Conservation (phyloP, 768 basidiomycete species). For the Boletus reticulatus region DNA sequence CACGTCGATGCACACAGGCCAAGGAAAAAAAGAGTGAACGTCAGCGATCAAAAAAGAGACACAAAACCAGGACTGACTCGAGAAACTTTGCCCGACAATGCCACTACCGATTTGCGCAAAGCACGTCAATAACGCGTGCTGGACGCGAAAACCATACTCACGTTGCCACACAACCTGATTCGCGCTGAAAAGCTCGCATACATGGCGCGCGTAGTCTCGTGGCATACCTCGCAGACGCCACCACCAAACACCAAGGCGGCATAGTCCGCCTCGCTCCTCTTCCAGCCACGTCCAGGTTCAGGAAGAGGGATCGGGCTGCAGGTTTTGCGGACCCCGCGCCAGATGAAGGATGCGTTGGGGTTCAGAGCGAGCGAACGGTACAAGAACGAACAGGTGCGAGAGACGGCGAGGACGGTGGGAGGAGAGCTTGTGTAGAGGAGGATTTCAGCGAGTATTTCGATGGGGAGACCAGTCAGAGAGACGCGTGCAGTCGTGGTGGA, state of each 20-base stretch:
- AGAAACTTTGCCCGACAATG: constrained; percentile 16
- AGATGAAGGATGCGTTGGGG: constrained; percentile 50
- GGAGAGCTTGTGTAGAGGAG: constrained; percentile 52
- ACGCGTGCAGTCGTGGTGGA: neutral
- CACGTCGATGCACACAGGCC: neutral
- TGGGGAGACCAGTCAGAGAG: constrained; percentile 39
- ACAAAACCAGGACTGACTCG: constrained; percentile 11
- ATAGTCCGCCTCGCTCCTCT: constrained; percentile 50
- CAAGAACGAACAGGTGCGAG: constrained; percentile 56
- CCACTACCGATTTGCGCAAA: constrained; percentile 8
- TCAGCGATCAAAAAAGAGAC: neutral
- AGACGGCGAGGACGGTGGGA: constrained; percentile 55
- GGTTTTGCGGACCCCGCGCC: constrained; percentile 49
- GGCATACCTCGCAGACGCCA: constrained; percentile 59
- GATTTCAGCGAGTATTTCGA: constrained; percentile 66
- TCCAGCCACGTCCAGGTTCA: constrained; percentile 39
- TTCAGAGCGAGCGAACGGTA: constrained; percentile 47
- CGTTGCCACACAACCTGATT: constrained; percentile 44
- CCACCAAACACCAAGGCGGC: constrained; percentile 63
- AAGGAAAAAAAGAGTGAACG: neutral
- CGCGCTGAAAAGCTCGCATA: constrained; percentile 50
- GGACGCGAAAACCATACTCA: constrained; percentile 15
- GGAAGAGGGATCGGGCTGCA: constrained; percentile 38
- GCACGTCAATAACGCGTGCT: too few relatives aligned
- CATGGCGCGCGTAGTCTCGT: constrained; percentile 32